Conservation (phyloP, 306 rosid genomes). For the Ochetophila trinervis region DNA sequence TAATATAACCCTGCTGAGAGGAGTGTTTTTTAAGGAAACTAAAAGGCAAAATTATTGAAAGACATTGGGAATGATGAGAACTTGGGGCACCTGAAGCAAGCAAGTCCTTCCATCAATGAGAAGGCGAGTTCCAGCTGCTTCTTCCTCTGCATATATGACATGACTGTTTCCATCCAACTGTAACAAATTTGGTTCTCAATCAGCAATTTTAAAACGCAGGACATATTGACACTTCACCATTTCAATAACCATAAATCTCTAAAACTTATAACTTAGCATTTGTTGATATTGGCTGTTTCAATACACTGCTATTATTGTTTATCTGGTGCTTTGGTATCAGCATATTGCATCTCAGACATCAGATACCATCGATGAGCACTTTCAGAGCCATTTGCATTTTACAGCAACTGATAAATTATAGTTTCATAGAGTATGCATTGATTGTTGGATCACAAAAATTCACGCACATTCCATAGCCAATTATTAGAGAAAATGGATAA, state of each 20-base stretch:
- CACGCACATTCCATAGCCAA: not conserved
- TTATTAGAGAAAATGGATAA: not conserved
- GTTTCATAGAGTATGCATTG: not conserved
- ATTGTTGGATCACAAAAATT: not conserved
- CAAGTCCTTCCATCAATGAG: conserved; percentile 99
- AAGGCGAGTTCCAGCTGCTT: conserved; percentile 99
- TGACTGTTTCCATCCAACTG: conserved; percentile 99
- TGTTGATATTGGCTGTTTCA: too few relatives aligned
- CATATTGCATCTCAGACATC: too few relatives aligned
- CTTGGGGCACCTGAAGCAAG: conserved; percentile 85
- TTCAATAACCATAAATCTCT: too few relatives aligned
- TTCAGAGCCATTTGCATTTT: too few relatives aligned
- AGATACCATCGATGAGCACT: too few relatives aligned
- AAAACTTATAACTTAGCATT: too few relatives aligned
- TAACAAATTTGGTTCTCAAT: conserved; percentile 15
- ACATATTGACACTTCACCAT: not conserved
- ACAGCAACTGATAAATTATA: too few relatives aligned
- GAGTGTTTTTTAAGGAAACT: not conserved
- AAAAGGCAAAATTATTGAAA: not conserved
- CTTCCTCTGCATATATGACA: conserved; percentile 96
- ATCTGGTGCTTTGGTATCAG: too few relatives aligned
- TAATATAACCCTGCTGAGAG: conserved; percentile 19
- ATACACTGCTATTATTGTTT: too few relatives aligned
- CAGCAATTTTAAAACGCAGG: not conserved
- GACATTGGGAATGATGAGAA: conserved; percentile 19